These are phyloP conservation scores for Kandelia obovata DNA, from an alignment of 345 rosid species.

Conservation along the genomic window DNA sequence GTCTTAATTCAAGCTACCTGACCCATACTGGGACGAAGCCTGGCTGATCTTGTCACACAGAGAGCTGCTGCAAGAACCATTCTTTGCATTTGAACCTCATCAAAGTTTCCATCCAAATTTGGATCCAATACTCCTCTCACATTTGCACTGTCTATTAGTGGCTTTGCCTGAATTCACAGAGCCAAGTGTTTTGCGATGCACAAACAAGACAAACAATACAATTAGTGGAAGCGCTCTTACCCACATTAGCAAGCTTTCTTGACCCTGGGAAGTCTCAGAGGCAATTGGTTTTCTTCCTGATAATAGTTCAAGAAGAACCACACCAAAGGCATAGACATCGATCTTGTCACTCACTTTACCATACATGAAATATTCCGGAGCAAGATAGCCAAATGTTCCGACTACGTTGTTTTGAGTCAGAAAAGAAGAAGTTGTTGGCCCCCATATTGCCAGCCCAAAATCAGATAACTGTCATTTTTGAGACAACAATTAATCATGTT, in stretches of 20 bases:
- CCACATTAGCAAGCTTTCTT: slow-evolving; percentile 93
- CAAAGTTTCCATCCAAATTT: slow-evolving; percentile 39
- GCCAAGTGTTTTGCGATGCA: not conserved
- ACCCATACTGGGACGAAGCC: slow-evolving; percentile 72
- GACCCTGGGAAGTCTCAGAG: slow-evolving; percentile 48
- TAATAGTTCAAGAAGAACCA: slow-evolving; percentile 77
- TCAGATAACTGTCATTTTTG: slow-evolving; percentile 58
- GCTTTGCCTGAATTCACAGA: slow-evolving; percentile 65
- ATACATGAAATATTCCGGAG: slow-evolving; percentile 96
- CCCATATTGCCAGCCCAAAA: slow-evolving; percentile 91
- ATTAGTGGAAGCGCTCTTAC: slow-evolving; percentile 39
- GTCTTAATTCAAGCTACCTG: slow-evolving; percentile 39
- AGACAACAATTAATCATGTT: slow-evolving; percentile 5
- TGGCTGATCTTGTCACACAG: slow-evolving; percentile 65
- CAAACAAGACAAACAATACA: not conserved
- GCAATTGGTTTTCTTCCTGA: slow-evolving; percentile 77
- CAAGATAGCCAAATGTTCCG: slow-evolving; percentile 96
- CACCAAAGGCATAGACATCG: slow-evolving; percentile 92
- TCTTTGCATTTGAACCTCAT: slow-evolving; percentile 60
- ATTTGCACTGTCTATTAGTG: slow-evolving; percentile 52
- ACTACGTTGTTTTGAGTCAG: slow-evolving; percentile 59
- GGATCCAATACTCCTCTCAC: slow-evolving; percentile 62
- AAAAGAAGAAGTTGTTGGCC: slow-evolving; percentile 57
- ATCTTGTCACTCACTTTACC: slow-evolving; percentile 92
- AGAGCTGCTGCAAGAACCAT: slow-evolving; percentile 74